Evolutionary conservation across 805 yeast species (phyloP).

Genomic region (Zygotorulaspora chibaensis): DNA sequence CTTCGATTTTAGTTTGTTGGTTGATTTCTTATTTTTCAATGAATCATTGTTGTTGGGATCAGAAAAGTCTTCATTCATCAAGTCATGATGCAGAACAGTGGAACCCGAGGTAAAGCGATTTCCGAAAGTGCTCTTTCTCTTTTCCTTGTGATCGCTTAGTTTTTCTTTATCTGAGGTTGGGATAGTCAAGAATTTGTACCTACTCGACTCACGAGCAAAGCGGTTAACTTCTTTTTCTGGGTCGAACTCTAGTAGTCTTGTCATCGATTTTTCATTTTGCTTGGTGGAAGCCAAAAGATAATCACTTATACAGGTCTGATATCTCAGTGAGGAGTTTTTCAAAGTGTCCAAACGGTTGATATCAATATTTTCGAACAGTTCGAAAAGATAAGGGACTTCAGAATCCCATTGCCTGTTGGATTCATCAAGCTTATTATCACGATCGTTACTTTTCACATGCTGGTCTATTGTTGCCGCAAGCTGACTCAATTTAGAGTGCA

Average conservation of each 20-base stretch:
- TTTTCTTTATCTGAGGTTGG: slow-evolving; percentile 4
- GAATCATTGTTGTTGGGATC: slow-evolving; percentile 30
- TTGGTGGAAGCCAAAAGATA: slow-evolving; percentile 42
- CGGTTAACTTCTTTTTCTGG: slow-evolving; percentile 57
- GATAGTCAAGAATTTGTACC: slow-evolving; percentile 21
- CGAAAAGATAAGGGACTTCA: slow-evolving; percentile 72
- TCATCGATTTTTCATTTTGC: slow-evolving; percentile 60
- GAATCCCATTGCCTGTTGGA: slow-evolving; percentile 66
- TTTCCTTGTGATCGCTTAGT: slow-evolving; percentile 10
- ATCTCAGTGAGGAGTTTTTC: slow-evolving; percentile 62
- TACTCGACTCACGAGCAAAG: slow-evolving; percentile 44
- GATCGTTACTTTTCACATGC: slow-evolving; percentile 37
- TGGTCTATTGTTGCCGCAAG: slow-evolving; percentile 42
- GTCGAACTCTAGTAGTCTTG: slow-evolving; percentile 58
- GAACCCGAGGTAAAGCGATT: slow-evolving; percentile 28
- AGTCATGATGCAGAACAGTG: slow-evolving; percentile 31
- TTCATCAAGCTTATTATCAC: slow-evolving; percentile 39
- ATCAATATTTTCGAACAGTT: slow-evolving; percentile 71
- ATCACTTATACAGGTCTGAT: slow-evolving; percentile 58
- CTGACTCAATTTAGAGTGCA: slow-evolving; percentile 43
- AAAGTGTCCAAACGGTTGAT: slow-evolving; percentile 54
- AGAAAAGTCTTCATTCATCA: slow-evolving; percentile 33
- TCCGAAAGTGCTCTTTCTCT: slow-evolving; percentile 29
- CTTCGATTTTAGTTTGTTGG: slow-evolving; percentile 52
- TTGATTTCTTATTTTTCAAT: slow-evolving; percentile 30